Evolutionary conservation across 2,329 filamentous ascomycete species (phyloP), one percentile per base, ranked within the genome.

Genomic region (Fusarium clavum): DNA sequence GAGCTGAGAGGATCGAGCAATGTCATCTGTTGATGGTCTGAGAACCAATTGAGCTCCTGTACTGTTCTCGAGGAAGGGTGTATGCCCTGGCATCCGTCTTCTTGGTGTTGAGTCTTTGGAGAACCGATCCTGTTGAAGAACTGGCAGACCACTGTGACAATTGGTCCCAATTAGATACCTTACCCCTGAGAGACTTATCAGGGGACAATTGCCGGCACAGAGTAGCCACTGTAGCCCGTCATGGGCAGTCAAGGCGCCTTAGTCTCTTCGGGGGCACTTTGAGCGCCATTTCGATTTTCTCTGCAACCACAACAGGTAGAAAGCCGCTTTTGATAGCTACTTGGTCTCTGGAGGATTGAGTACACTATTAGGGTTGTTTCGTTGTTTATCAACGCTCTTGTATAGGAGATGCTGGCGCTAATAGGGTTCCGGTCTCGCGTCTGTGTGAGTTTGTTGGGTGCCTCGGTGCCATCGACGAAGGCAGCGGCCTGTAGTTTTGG

Each of bases 251-350:
- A 38, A n/a, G 34, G 34, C 34, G 34, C 18, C 10, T 38, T 38
- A 7, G 18, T 38, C 34, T 18, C 34, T 11, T n/a, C 34, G 34
- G 18, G 34, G 34, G 18, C 34, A 38, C 34, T 38, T 38, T 38
- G 18, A 38, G 34, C 34, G 34, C 49, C 49, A 27, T 41, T 41
- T 18, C 49, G 10, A n/a, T 41, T 52, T 52, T 52, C 32, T 52
- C 49, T 52, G 49, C 49, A 52, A 52, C 49, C 49, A 52, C 32
- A 52, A 52, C 13, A 52, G 10, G 18, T 41, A 27, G 16, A 27
- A 20, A 16, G 6, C 32, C 18, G n/a, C 6, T 8, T 10, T 18
- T 52, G 12, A 13, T 16, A 16, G 18, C 12, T 40, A 16, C 11
- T 8, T 9, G 40, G 22, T 13, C 32, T 20, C 20, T 41, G 6